A percentile compares a stretch with the other conserved stretches of the same genome.
These are phyloP conservation scores for Yamadazyma akitaensis DNA, from an alignment of 805 yeast genomes.

Conservation along the genomic window DNA sequence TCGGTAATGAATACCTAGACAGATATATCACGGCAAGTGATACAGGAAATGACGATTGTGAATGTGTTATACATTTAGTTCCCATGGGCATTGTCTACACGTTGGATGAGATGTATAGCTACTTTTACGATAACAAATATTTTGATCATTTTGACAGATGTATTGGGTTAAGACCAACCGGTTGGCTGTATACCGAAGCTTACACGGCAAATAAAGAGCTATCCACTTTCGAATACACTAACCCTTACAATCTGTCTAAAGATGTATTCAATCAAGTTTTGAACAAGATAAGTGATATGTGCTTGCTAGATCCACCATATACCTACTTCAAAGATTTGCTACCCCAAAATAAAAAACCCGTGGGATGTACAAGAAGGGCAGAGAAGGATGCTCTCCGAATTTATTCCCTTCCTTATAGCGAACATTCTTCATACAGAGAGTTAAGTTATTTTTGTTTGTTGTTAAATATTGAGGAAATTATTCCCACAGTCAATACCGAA, in stretches of 20 bases:
- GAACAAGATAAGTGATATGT: conserved; percentile 11
- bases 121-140: conserved; percentile 46
- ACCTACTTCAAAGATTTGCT: conserved; percentile 24
- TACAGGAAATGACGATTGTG: conserved; percentile 46
- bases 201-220: conserved; percentile 8
- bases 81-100: conserved; percentile 57
- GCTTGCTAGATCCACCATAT: conserved; percentile 9
- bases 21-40: conserved; percentile 26
- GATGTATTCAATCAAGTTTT: conserved; percentile 7
- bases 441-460: conserved; percentile 60
- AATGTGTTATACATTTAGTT: conserved; percentile 60
- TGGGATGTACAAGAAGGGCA: conserved; percentile 13
- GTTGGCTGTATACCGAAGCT: conserved; percentile 64
- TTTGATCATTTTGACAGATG: conserved; percentile 51
- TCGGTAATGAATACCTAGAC: conserved; percentile 42
- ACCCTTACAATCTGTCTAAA: neutral
- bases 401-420: conserved; percentile 81
- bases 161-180: conserved; percentile 82
- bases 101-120: conserved; percentile 43
- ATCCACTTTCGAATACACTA: conserved; percentile 7
- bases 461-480: conserved; percentile 48
- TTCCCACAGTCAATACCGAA: conserved; percentile 73
- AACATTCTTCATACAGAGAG: conserved; percentile 88
- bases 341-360: conserved; percentile 21
- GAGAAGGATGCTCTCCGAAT: conserved; percentile 34